Evolutionary conservation across 768 basidiomycete genomes (phyloP).

Genomic region (Agaricus blazei): DNA sequence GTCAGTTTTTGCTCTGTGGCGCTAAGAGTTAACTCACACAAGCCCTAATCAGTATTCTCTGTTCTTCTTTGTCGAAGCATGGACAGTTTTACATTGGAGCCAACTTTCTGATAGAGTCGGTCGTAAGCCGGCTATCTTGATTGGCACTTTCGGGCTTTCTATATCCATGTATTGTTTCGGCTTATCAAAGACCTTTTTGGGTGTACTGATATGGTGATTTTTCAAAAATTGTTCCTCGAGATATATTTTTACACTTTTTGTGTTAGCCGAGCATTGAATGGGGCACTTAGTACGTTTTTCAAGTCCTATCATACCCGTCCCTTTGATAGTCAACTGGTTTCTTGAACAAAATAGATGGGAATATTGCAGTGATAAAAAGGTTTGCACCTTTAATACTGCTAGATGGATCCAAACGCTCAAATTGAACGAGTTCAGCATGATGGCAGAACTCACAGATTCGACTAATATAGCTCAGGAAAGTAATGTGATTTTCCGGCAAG

Average conservation of each 20-base stretch:
- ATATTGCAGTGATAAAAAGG: constrained; percentile 67
- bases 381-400: constrained; percentile 8
- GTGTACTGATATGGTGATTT: constrained; percentile 45
- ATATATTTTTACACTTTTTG: constrained; percentile 3
- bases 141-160: constrained; percentile 58
- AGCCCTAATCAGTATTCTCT: constrained; percentile 54
- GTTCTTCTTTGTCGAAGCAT: constrained; percentile 73
- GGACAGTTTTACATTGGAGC: constrained; percentile 73
- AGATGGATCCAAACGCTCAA: not conserved
- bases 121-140: constrained; percentile 72
- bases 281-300: constrained; percentile 53
- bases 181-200: constrained; percentile 63
- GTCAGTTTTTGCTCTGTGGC: not conserved
- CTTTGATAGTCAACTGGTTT: not conserved
- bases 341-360: constrained; percentile 32
- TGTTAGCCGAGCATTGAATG: constrained; percentile 59
- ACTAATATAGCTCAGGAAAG: constrained; percentile 58
- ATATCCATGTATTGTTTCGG: constrained; percentile 74
- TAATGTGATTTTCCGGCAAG: not conserved
- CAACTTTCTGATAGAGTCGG: constrained; percentile 67
- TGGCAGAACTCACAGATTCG: constrained; percentile 68
- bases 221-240: not conserved
- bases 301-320: not conserved
- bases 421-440: constrained; percentile 37
- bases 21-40: not conserved